Evolutionary conservation across 495 filamentous ascomycete genomes (phyloP), one percentile per base, ranked within the genome.

Genomic region (Penicillium bialowiezense): DNA sequence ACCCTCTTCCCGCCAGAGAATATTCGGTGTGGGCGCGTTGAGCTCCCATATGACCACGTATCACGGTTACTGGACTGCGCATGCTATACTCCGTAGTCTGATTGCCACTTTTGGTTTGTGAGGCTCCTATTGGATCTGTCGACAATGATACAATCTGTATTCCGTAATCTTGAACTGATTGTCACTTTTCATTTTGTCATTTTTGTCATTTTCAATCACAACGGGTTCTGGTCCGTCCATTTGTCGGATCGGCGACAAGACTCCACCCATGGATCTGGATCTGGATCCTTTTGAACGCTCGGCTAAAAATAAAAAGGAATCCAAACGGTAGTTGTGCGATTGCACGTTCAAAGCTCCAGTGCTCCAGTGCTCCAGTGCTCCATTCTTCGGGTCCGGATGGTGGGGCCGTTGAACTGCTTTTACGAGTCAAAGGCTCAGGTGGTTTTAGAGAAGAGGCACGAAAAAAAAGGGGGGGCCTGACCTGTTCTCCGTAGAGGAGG

Each of bases 351-450:
- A 29, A 47, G 44, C 35, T 48, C n/a, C n/a, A n/a, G n/a, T n/a
- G n/a, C n/a, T n/a, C n/a, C n/a, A n/a, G n/a, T n/a, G n/a, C n/a
- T n/a, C n/a, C n/a, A n/a, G n/a, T n/a, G n/a, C n/a, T n/a, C 44
- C 24, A 39, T 48, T 44, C 41, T 29, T 53, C 51, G 48, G 44
- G 49, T n/a, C 39, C 67, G 67, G 67, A 62, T 67, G 61, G 67
- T 67, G 67, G 67, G 67, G 65, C 67, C 67, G 67, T 50, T 28
- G 14, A 17, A 45, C 24, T 12, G 21, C 26, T 31, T 33, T 10
- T 44, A n/a, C n/a, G n/a, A 13, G 19, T 15, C 41, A 12, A 32
- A 14, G 32, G 13, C 4, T 43, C 41, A 17, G 10, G 42, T 35
- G 12, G 15, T 12, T 32, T 32, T 32, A 4, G 12, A 13, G 29